Base-by-base conservation (phyloP, 257 asterid genomes). In the Solanum chiquidenum region DNA sequence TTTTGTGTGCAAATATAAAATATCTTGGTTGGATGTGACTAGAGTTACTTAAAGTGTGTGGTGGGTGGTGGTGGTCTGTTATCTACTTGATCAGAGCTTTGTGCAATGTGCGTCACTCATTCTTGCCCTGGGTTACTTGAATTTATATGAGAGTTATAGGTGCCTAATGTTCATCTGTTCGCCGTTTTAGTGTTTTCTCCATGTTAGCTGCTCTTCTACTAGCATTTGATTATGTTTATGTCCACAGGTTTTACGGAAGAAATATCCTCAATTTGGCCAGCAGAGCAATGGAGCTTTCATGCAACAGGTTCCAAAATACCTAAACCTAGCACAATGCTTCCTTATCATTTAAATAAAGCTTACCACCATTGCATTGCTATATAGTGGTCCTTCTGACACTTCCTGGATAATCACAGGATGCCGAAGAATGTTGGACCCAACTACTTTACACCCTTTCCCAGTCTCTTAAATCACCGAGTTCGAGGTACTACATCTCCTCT, bases 381-480 rank as follows among this genome's bases (percentile, higher is more conserved):
- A 83, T 90, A 62, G 77, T 25, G 31, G 14, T 89, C 55, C 71
- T 60, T 33, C 34, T 83, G 86, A 84, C 84, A 42, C 55, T 44
- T 85, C 74, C 86, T n/a, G 85, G 21, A 44, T 60, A 87, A 90
- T 89, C 55, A 72, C 92, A 97, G 99, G 99, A 97, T 92, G 99
- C 99, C 87, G 99, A 97, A 93, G 99, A 97, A 92, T 97, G 99
- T 93, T 97, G 99, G 99, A 92, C 99, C 29, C 99, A 96, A 89
- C 96, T 97, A 89, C 86, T 96, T 66, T 95, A 93, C 90, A 94
- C 99, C 87, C 98, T 97, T 84, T 96, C 99, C 6, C 92, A 93
- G 88, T 91, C 97, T 82, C 94, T 97, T 85, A 96, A 91, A 89
- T 83, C 95, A 42, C 89, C 94, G 44, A 89, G 89, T 83, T 87